A percentile compares a stretch with the other conserved stretches of the same genome.
Evolutionary conservation across 2,329 filamentous ascomycete genomes (phyloP).

Genomic region (Fusarium mangiferae): DNA sequence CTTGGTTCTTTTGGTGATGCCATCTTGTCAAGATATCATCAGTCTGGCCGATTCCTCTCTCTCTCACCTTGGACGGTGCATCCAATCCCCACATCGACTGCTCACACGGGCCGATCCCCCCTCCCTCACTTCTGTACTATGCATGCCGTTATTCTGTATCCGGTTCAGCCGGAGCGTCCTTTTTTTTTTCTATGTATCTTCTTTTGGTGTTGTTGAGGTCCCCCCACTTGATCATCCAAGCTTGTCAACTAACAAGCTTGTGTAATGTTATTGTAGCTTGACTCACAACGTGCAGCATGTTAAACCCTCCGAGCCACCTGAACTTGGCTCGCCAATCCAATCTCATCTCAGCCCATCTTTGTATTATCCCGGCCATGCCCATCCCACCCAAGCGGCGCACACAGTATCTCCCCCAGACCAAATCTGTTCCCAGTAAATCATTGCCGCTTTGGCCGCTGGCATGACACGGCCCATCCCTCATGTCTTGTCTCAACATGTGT

Average conservation of each 20-base stretch:
- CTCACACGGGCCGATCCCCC: conserved; percentile 41
- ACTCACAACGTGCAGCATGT: background rate
- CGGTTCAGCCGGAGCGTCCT: conserved; percentile 29
- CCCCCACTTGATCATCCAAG: conserved; percentile 25
- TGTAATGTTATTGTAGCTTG: conserved; percentile 18
- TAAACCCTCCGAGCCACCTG: background rate
- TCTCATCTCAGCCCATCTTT: conserved; percentile 39
- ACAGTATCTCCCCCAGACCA: conserved; percentile 9
- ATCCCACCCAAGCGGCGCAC: conserved; percentile 25
- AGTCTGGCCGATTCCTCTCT: conserved; percentile 12
- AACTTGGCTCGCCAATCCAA: conserved; percentile 37
- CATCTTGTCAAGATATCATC: conserved; percentile 34
- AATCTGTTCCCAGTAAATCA: conserved; percentile 38
- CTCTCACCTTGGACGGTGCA: background rate
- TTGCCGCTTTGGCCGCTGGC: conserved; percentile 34
- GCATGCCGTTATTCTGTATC: conserved; percentile 15
- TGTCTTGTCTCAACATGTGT: conserved; percentile 14
- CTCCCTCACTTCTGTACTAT: background rate
- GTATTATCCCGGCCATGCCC: conserved; percentile 13
- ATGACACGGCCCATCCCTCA: conserved; percentile 11
- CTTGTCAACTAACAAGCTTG: conserved; percentile 24
- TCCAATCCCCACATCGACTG: conserved; percentile 18
- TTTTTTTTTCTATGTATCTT: background rate
- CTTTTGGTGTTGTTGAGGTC: conserved; percentile 17
- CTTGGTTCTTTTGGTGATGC: conserved; percentile 37